These are phyloP conservation scores for Geotrichum klebahnii DNA, from an alignment of 1,139 yeast species.

Conservation along the genomic window DNA sequence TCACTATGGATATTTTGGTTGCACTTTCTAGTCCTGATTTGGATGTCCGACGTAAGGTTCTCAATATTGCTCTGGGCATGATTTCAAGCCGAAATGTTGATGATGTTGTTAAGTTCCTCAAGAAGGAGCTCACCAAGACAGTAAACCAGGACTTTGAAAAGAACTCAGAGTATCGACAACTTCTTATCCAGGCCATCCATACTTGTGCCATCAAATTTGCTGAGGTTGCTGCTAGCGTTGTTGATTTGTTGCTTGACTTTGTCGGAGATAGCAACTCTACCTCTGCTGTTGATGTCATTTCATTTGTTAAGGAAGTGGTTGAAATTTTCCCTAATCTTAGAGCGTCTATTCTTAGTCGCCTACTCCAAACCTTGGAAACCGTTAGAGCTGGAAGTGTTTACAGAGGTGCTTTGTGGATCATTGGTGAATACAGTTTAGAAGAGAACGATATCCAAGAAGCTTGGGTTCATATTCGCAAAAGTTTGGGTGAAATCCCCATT, in stretches of 20 bases:
- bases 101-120: slow-evolving; percentile 84
- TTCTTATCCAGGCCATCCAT: slow-evolving; percentile 83
- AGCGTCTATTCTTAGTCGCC: slow-evolving; percentile 57
- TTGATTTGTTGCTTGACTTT: slow-evolving; percentile 80
- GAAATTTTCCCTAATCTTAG: slow-evolving; percentile 86
- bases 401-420: slow-evolving; percentile 91
- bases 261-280: slow-evolving; percentile 76
- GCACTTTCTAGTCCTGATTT: slow-evolving; percentile 82
- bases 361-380: slow-evolving; percentile 58
- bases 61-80: slow-evolving; percentile 74
- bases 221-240: slow-evolving; percentile 89
- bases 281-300: slow-evolving; percentile 85
- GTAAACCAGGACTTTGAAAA: slow-evolving; percentile 63
- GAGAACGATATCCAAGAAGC: slow-evolving; percentile 72
- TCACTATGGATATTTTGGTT: slow-evolving; percentile 80
- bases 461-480: slow-evolving; percentile 80
- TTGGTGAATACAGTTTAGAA: slow-evolving; percentile 84
- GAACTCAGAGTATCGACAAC: slow-evolving; percentile 79
- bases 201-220: slow-evolving; percentile 82
- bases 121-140: slow-evolving; percentile 82
- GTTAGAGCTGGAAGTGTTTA: slow-evolving; percentile 86
- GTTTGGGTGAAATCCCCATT: slow-evolving; percentile 90
- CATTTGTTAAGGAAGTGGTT: slow-evolving; percentile 88
- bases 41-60: slow-evolving; percentile 84
- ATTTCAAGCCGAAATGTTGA: slow-evolving; percentile 87